These are phyloP conservation scores for Penicillium canescens DNA, from an alignment of 495 filamentous ascomycete genomes.

Conservation along the genomic window DNA sequence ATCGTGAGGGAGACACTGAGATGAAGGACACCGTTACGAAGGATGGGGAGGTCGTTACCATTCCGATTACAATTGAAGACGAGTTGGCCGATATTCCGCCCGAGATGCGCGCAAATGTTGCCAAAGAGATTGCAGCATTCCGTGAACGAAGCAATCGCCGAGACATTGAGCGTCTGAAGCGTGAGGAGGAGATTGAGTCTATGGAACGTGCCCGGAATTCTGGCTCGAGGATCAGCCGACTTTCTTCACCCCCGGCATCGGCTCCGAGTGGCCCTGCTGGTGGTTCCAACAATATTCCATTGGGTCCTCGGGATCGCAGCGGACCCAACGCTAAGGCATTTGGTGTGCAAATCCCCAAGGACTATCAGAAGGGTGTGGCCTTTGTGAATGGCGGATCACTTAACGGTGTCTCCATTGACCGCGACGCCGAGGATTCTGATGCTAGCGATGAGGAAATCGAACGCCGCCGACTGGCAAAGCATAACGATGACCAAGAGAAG, in stretches of 20 bases:
- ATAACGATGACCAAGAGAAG: constrained; percentile 74
- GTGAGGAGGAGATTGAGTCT: constrained; percentile 90
- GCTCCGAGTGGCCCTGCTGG: constrained; percentile 71
- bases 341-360: constrained; percentile 70
- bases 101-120: constrained; percentile 95
- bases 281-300: constrained; percentile 78
- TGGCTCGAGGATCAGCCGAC: constrained; percentile 64
- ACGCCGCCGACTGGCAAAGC: constrained; percentile 66
- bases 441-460: constrained; percentile 87
- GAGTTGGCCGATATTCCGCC: constrained; percentile 94
- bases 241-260: constrained; percentile 66
- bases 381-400: constrained; percentile 83
- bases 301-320: constrained; percentile 74
- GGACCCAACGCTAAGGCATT: constrained; percentile 71
- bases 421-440: constrained; percentile 86
- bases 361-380: constrained; percentile 77
- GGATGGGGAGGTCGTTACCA: constrained; percentile 82
- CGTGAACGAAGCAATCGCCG: constrained; percentile 83
- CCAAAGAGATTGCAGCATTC: constrained; percentile 92
- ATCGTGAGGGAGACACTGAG: constrained; percentile 65
- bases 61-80: constrained; percentile 85
- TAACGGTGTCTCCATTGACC: constrained; percentile 61
- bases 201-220: constrained; percentile 74
- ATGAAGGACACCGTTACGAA: constrained; percentile 66
- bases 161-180: constrained; percentile 81